Conservation (phyloP, 176 grass and related monocot genomes). For the Oryza meridionalis region DNA sequence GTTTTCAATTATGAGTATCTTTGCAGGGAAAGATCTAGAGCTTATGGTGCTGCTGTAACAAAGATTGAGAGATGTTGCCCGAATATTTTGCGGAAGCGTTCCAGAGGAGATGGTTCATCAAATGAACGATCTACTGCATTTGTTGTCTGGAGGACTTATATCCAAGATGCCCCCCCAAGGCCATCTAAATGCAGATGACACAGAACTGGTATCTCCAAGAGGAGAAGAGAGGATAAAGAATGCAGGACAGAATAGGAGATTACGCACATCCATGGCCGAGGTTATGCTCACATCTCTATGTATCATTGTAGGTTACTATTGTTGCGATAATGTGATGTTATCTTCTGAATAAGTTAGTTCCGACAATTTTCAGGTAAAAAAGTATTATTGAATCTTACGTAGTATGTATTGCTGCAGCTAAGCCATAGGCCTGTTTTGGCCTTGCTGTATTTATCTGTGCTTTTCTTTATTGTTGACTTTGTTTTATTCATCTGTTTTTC, state of each 20-base stretch:
- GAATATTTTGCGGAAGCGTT: constrained; percentile 63
- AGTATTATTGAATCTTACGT: background rate
- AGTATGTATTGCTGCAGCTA: constrained; percentile 13
- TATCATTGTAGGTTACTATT: constrained; percentile 26
- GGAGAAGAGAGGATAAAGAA: constrained; percentile 70
- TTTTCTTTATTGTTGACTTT: background rate
- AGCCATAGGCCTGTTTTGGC: constrained; percentile 19
- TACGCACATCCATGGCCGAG: constrained; percentile 67
- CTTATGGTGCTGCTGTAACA: constrained; percentile 53
- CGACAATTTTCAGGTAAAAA: constrained; percentile 11
- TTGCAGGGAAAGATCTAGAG: constrained; percentile 58
- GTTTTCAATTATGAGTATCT: constrained; percentile 31
- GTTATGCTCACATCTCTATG: constrained; percentile 42
- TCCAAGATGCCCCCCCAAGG: constrained; percentile 51
- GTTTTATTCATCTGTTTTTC: constrained; percentile 18
- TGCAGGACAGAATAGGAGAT: constrained; percentile 63
- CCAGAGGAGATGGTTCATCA: constrained; percentile 63
- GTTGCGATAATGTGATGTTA: background rate
- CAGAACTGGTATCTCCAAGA: constrained; percentile 67
- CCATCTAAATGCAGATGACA: constrained; percentile 62
- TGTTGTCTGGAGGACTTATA: constrained; percentile 50
- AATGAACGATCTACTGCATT: constrained; percentile 53
- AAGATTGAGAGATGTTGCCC: constrained; percentile 64
- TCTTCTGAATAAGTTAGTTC: constrained; percentile 18
- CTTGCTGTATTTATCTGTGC: background rate